Conservation (phyloP, 441 rosid species). For the Pelargonium citronellum region DNA sequence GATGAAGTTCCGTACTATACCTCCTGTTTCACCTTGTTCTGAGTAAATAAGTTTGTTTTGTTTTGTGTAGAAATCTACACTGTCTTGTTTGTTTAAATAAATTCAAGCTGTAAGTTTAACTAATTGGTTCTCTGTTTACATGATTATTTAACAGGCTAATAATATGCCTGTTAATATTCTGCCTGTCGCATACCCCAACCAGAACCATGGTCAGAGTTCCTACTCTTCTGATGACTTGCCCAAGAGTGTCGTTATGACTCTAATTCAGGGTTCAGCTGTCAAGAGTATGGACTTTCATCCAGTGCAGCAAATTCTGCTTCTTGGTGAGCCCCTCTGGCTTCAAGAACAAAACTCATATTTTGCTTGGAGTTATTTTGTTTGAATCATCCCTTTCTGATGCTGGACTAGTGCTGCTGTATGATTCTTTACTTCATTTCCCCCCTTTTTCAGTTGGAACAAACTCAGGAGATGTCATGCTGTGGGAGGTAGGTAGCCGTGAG, state of each 20-base stretch:
- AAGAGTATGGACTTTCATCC: constrained; percentile 91
- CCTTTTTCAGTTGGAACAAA: constrained; percentile 78
- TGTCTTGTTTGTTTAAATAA: not conserved
- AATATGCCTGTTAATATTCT: constrained; percentile 60
- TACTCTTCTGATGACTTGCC: constrained; percentile 71
- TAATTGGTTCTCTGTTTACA: constrained; percentile 9
- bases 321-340: constrained; percentile 39
- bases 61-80: not conserved
- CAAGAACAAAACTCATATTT: constrained; percentile 11
- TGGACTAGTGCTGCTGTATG: constrained; percentile 15
- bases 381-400: constrained; percentile 3
- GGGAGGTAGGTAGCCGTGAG: constrained; percentile 71
- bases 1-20: constrained; percentile 45
- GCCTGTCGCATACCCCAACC: constrained; percentile 53
- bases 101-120: constrained; percentile 1
- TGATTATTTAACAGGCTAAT: constrained; percentile 40
- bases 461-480: constrained; percentile 59
- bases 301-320: constrained; percentile 56
- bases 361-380: constrained; percentile 9
- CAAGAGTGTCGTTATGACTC: constrained; percentile 47
- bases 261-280: constrained; percentile 58
- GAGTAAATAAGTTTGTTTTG: not conserved
- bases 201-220: constrained; percentile 67
- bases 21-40: constrained; percentile 3
- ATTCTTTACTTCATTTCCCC: not conserved